Evolutionary conservation across 495 filamentous ascomycete species (phyloP).

Genomic region (Hamigera avellanea): DNA sequence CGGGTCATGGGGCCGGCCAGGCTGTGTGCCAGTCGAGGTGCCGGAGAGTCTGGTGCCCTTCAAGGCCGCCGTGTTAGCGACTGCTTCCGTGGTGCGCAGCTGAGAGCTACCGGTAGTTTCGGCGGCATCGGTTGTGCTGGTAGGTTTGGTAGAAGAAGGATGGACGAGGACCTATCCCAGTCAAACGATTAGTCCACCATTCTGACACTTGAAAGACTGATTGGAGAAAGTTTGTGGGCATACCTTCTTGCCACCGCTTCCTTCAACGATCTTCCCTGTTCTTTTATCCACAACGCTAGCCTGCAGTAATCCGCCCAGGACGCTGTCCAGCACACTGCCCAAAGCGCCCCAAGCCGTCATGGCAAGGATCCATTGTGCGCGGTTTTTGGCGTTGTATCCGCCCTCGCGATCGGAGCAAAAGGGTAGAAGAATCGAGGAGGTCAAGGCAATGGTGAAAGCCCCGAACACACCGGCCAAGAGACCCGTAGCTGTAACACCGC

Average conservation of each 20-base stretch:
- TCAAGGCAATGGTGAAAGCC: constrained; percentile 56
- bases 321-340: constrained; percentile 75
- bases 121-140: constrained; percentile 1
- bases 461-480: constrained; percentile 64
- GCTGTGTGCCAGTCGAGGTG: constrained; percentile 5
- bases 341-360: constrained; percentile 60
- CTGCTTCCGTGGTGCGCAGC: constrained; percentile 17
- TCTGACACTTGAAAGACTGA: constrained; percentile 1
- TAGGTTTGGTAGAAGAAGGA: constrained; percentile 14
- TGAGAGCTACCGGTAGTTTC: background rate
- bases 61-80: constrained; percentile 22
- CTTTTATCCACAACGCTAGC: constrained; percentile 75
- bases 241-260: constrained; percentile 71
- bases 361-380: constrained; percentile 43
- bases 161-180: constrained; percentile 25
- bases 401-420: constrained; percentile 42
- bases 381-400: constrained; percentile 35
- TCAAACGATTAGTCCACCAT: background rate
- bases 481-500: constrained; percentile 68
- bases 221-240: constrained; percentile 13
- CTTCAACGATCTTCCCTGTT: constrained; percentile 82
- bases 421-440: constrained; percentile 55
- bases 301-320: constrained; percentile 78
- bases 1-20: constrained; percentile 12
- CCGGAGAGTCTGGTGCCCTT: constrained; percentile 11